phyloP scores from a whole-genome alignment of 2,329 filamentous ascomycete genomes.

The Diplodia sapinea region DNA sequence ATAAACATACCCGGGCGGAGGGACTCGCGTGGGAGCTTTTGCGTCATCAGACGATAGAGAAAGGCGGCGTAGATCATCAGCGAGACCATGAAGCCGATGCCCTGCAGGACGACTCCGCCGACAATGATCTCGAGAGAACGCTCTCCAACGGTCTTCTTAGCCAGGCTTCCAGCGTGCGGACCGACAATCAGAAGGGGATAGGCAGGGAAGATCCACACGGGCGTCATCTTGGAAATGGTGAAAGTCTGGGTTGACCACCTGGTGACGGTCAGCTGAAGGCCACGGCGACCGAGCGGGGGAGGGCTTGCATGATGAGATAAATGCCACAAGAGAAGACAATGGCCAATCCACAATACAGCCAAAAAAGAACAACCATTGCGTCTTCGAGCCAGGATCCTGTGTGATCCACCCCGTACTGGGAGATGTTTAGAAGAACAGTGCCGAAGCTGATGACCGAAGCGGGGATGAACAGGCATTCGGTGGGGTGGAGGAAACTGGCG shows the following conservation, averaged over 20 bases:
- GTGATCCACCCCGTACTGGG: slow-evolving; percentile 69
- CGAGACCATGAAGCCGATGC: slow-evolving; percentile 68
- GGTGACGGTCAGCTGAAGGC: not conserved
- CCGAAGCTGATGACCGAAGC: slow-evolving; percentile 71
- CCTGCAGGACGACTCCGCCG: slow-evolving; percentile 65
- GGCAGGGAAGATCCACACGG: slow-evolving; percentile 85
- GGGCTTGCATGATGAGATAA: slow-evolving; percentile 72
- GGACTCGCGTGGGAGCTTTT: slow-evolving; percentile 78
- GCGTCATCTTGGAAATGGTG: slow-evolving; percentile 83
- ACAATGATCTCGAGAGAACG: slow-evolving; percentile 62
- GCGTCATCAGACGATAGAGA: slow-evolving; percentile 85
- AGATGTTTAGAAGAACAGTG: slow-evolving; percentile 68
- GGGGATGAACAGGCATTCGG: slow-evolving; percentile 78
- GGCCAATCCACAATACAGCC: slow-evolving; percentile 74
- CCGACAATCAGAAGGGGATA: slow-evolving; percentile 81
- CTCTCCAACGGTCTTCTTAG: slow-evolving; percentile 49
- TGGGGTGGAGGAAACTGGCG: slow-evolving; percentile 74
- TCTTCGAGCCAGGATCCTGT: slow-evolving; percentile 62
- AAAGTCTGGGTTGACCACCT: slow-evolving; percentile 70
- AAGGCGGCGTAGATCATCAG: slow-evolving; percentile 86
- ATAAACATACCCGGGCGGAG: slow-evolving; percentile 86
- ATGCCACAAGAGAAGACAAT: slow-evolving; percentile 71
- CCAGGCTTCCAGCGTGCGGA: slow-evolving; percentile 69
- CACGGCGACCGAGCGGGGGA: slow-evolving; percentile 39
- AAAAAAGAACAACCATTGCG: slow-evolving; percentile 72